Base-by-base conservation (phyloP, 2,329 filamentous ascomycete species). In the Clonostachys byssicola region DNA sequence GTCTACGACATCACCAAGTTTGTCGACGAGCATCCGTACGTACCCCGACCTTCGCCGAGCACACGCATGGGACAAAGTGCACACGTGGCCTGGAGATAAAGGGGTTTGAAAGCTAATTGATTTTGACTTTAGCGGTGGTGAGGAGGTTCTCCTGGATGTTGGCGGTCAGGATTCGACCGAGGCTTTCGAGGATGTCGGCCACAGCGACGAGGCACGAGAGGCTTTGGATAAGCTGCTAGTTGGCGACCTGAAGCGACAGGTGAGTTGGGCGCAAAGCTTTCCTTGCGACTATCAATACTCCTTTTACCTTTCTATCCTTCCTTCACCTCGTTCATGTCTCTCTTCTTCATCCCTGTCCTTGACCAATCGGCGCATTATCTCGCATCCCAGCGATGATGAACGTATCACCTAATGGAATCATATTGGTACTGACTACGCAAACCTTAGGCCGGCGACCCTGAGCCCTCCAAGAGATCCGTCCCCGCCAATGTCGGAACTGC, bases 141-240 rank as follows among this genome's bases (percentile, higher is more conserved):
- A 99, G 75, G 94, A 99, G 77, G 94, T 99, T 59, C 77, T 99
- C 54, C 86, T 99, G 58, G 94, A 99, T 59, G 92, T 97, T 54
- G 94, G 80, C 63, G 94, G 94, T 58, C 92, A 96, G 75, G 94
- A 99, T 71, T 88, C 89, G 62, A 96, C 92, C 60, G 94, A 97
- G 75, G 92, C 94, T 52, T 99, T 99, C 67, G 94, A 99, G 77
- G 94, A 99, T 72, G 94, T 99, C 63, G 94, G 94, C 65, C 94
- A 99, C 86, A 95, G 89, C 62, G 94, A 99, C 71, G 94, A 99
- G 79, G 94, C 94, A 57, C 87, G 94, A 57, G 92, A 97, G 77
- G 92, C 95, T 57, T 84, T 99, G 49, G 84, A 87, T 34, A 81
- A 83, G 62, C 75, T 95, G 55, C 71, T 84, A 45, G 79, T 94